Conservation (phyloP, 225 moss, liverwort and hornwort species). For the Pleurozium schreberi region DNA sequence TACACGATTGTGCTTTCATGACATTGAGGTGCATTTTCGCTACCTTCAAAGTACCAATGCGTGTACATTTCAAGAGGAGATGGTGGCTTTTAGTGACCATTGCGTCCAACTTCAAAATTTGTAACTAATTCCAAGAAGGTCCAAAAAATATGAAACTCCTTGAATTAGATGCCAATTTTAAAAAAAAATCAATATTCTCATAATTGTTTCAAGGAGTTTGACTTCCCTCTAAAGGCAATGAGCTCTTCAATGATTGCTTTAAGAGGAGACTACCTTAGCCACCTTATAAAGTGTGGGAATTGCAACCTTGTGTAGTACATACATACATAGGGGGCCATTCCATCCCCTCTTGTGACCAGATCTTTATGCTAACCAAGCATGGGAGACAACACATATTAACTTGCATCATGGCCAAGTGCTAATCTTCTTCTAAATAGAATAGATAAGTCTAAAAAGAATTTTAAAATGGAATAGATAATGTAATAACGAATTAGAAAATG, state of each 20-base stretch:
- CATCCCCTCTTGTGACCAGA: background rate
- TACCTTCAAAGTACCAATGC: background rate
- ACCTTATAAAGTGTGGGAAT: too few relatives aligned
- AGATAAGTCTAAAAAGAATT: too few relatives aligned
- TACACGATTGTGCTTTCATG: too few relatives aligned
- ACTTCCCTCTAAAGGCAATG: background rate
- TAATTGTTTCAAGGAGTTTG: background rate
- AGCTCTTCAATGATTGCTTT: background rate
- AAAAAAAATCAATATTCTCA: too few relatives aligned
- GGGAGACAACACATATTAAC: background rate
- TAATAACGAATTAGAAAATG: too few relatives aligned
- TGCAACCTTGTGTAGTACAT: background rate
- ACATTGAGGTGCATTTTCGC: background rate
- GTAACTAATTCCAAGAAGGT: background rate
- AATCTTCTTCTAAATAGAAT: background rate
- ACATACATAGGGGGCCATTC: background rate
- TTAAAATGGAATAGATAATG: too few relatives aligned
- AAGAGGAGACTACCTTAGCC: background rate
- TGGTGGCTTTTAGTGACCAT: background rate
- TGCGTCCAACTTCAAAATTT: background rate
- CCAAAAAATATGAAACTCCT: background rate
- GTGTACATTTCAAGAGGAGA: rapidly evolving
- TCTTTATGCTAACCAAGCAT: background rate
- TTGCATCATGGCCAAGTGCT: background rate
- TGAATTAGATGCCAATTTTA: background rate